Base-by-base conservation (phyloP, 192 early-diverging fungal species). In the Coemansia sp. region DNA sequence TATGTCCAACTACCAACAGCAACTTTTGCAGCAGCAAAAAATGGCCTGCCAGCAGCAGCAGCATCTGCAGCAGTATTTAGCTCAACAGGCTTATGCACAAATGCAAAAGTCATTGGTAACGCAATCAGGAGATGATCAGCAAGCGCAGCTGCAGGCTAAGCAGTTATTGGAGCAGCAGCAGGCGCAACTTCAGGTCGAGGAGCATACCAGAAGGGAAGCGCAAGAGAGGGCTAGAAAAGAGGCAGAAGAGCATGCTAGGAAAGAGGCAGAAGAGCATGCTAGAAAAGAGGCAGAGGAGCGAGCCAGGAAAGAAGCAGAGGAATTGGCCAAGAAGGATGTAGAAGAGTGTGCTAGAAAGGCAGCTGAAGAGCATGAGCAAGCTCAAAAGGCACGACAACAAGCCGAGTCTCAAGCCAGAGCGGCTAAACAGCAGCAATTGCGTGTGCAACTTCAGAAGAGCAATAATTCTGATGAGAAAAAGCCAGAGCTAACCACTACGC, bases 11-110 rank as follows among this genome's bases (percentile, higher is more conserved):
- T 50, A 10, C 15, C 47, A 31, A 30, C 30, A 35, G n/a, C 48
- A 33, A 12, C 48, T 36, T 10, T 35, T 38, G 16, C 46, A 28
- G 47, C 47, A 33, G 26, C 47, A 14, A n/a, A 11, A n/a, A 14
- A 1, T 31, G 16, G 16, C 41, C 14, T 42, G 14, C 31, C 47
- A 51, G 15, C 18, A 54, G 21, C 50, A 48, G n/a, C 67, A 69
- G 16, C 67, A 62, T 19, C 57, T 56, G 39, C 48, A 41, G 15
- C 61, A 49, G 1, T 6, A 15, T 15, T 15, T 42, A 26, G 23
- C 23, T 26, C 23, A 26, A 26, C 23, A 26, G 23, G 23, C 23
- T 26, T 1, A 1, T 4, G 23, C 23, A 26, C 23, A 26, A 26
- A 26, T 26, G 23, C 23, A 26, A 1, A 26, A 26, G 23, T 4